phyloP scores from a whole-genome alignment of 768 basidiomycete species.

The Naganishia vaughanmartiniae region DNA sequence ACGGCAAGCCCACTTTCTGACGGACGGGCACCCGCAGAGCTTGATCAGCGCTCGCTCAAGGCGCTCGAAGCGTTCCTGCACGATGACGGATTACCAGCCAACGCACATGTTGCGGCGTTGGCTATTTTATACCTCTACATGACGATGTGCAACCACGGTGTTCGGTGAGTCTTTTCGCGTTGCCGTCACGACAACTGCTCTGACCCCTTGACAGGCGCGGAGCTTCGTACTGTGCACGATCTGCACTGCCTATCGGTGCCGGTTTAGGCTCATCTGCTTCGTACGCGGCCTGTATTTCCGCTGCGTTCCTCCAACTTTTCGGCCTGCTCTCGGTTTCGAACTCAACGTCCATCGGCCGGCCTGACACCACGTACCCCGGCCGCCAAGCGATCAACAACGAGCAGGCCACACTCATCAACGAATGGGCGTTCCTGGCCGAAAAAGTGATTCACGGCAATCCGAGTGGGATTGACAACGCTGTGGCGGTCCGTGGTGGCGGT shows the following conservation, averaged over 20 bases:
- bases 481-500: slow-evolving; percentile 87
- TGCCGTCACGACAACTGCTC: neutral
- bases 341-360: slow-evolving; percentile 59
- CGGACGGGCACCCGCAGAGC: slow-evolving; percentile 59
- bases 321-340: slow-evolving; percentile 61
- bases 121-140: slow-evolving; percentile 95
- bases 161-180: slow-evolving; percentile 57
- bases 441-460: slow-evolving; percentile 97
- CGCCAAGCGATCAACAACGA: slow-evolving; percentile 56
- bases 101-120: slow-evolving; percentile 57
- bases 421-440: slow-evolving; percentile 90
- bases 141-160: slow-evolving; percentile 61
- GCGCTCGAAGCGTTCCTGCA: slow-evolving; percentile 60
- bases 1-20: slow-evolving; percentile 17
- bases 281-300: slow-evolving; percentile 81
- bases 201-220: slow-evolving; percentile 15
- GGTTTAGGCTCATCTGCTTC: slow-evolving; percentile 97
- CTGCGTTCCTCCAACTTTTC: slow-evolving; percentile 73
- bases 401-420: slow-evolving; percentile 77
- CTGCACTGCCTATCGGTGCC: slow-evolving; percentile 87
- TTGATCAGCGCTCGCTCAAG: slow-evolving; percentile 72
- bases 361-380: slow-evolving; percentile 49
- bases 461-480: slow-evolving; percentile 94
- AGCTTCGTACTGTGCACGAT: slow-evolving; percentile 70
- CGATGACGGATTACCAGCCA: slow-evolving; percentile 42